Percentiles rank a stretch among this genome's conserved stretches.
Evolutionary conservation across 2,329 filamentous ascomycete genomes (phyloP).

Genomic region (Botrytis galanthina): DNA sequence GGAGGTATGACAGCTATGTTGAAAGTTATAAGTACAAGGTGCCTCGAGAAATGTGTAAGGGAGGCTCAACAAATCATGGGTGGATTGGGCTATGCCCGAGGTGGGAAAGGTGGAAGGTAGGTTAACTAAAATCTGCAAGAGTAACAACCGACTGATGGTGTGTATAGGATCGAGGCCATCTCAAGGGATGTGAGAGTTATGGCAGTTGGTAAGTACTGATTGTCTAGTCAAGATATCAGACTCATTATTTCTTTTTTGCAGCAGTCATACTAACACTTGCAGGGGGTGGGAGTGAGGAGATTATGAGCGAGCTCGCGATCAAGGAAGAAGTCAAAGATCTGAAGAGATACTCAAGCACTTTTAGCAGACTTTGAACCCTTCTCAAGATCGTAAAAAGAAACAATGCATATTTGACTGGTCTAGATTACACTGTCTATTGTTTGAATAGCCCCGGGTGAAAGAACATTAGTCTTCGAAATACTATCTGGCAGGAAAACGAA

Average conservation of each 20-base stretch:
- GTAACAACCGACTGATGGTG: not conserved
- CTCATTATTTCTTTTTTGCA: not conserved
- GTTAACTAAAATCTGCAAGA: not conserved
- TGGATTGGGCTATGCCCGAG: conserved; percentile 51
- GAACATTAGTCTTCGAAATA: no score
- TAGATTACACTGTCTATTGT: not conserved
- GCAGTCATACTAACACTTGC: conserved; percentile 13
- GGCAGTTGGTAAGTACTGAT: conserved; percentile 37
- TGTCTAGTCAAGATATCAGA: not conserved
- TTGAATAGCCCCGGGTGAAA: fast-evolving
- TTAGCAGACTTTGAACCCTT: conserved; percentile 28
- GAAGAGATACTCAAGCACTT: conserved; percentile 26
- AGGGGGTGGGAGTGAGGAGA: conserved; percentile 40
- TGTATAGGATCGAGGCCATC: conserved; percentile 50
- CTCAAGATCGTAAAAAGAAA: not conserved
- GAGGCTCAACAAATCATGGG: conserved; percentile 57
- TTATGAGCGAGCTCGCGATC: conserved; percentile 37
- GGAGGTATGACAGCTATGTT: conserved; percentile 52
- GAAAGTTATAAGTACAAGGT: conserved; percentile 52
- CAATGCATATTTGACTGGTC: no score
- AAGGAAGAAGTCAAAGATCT: conserved; percentile 38
- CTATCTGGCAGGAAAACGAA: not conserved
- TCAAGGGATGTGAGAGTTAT: conserved; percentile 51
- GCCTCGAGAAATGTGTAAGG: conserved; percentile 51
- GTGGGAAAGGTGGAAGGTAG: conserved; percentile 46